A percentile compares a stretch with the other conserved stretches of the same genome.
phyloP scores from a whole-genome alignment of 495 filamentous ascomycete genomes.

The Daldinia grandis region DNA sequence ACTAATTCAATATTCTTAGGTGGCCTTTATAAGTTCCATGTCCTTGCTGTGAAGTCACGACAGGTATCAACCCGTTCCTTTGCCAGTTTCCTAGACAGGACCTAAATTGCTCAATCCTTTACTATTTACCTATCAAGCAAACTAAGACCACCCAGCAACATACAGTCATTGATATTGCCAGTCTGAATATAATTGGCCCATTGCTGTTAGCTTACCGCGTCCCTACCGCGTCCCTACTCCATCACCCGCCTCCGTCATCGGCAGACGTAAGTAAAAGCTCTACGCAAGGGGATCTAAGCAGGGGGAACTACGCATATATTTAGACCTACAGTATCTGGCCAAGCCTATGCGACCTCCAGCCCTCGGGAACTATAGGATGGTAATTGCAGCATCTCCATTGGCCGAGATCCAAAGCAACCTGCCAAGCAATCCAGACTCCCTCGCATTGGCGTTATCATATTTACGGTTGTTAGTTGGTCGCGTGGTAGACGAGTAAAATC shows the following conservation, averaged over 20 bases:
- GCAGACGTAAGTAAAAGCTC: not conserved
- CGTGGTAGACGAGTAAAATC: not conserved
- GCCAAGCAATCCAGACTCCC: not conserved
- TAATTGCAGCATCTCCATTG: not conserved
- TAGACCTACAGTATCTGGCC: not conserved
- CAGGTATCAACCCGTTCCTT: not conserved
- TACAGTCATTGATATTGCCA: too few species aligned
- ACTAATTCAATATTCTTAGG: too few species aligned
- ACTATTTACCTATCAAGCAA: not conserved
- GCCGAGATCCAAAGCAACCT: not conserved
- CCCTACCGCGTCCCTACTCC: not conserved
- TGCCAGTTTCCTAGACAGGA: not conserved
- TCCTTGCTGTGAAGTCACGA: too few species aligned
- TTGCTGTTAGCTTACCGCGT: not conserved
- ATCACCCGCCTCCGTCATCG: not conserved
- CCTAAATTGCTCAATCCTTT: not conserved
- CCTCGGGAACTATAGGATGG: not conserved
- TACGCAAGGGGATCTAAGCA: too few species aligned
- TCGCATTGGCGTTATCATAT: not conserved
- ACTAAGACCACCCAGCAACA: not conserved
- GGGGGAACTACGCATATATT: not conserved
- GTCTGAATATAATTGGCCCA: not conserved
- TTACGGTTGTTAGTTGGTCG: not conserved
- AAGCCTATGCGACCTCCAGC: not conserved
- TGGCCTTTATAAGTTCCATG: too few species aligned